Base-by-base conservation (phyloP, 2,329 filamentous ascomycete genomes). In the Cryoendolithus antarcticus region DNA sequence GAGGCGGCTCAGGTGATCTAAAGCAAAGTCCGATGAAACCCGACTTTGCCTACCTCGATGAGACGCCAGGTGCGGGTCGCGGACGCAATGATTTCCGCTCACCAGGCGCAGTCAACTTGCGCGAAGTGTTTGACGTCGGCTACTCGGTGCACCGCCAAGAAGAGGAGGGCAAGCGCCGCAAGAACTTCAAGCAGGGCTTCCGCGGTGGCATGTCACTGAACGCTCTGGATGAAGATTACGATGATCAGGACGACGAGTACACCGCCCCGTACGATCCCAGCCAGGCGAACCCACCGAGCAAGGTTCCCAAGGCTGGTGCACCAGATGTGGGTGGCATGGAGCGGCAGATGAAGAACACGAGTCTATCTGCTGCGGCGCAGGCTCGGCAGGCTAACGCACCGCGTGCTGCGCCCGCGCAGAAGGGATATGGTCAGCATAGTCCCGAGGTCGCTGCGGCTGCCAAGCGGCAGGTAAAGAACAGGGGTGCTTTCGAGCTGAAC, bases 121-220 rank as follows among this genome's bases (percentile, higher is more conserved):
- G 91, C 43, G 91, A 98, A 62, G 88, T 96, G 2, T 98, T 98
- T 50, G 91, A 98, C 55, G 89, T 98, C 35, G 82, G 86, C n/a
- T 98, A 98, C 55, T 89, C 91, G 6, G 91, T 98, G 6, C 91
- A 96, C 59, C 73, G 91, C 34, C 86, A 96, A 61, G 91, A 96
- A 62, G 91, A 98, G 59, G 91, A 96, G 62, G 80, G 77, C 53
- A 96, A 95, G 66, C 79, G 86, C 39, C 77, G 86, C 48, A 93
- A 93, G 62, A 84, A 93, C 55, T 74, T 88, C 51, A 68, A 75
- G 64, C 70, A 88, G 69, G 74, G 82, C 52, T 69, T 81, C 66
- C 59, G 80, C 54, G 64, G 78, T 45, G 69, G 63, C 6, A 75
- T 75, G 15, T 75, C 75, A 5, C 74, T 93, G 46, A 78, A 70